Percentiles rank a stretch among this genome's conserved stretches.
Evolutionary conservation across 208 protist species (phyloP).

Genomic region (Trypanosoma conorhini): DNA sequence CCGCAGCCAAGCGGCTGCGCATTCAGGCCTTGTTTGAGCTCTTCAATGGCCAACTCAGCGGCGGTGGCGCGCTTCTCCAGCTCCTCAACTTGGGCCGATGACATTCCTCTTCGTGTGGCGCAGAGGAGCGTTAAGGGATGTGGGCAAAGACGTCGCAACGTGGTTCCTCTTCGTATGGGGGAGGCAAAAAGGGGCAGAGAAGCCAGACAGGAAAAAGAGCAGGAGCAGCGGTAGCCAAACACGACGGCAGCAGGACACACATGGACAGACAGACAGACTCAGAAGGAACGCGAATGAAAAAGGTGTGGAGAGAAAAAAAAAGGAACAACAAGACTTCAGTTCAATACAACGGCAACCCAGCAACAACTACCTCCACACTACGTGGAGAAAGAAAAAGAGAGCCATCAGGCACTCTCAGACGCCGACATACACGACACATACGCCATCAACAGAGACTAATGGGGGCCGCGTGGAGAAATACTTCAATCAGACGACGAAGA

Average conservation of each 20-base stretch:
- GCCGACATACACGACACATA: neutral
- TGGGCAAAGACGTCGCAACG: constrained; percentile 16
- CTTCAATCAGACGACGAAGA: too few species aligned
- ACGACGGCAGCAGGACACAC: neutral
- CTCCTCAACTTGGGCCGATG: constrained; percentile 19
- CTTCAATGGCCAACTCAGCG: constrained; percentile 49
- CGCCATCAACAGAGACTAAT: too few species aligned
- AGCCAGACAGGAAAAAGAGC: constrained; percentile 7
- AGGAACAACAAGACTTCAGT: constrained; percentile 4
- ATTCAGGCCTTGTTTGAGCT: constrained; percentile 37
- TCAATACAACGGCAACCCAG: neutral
- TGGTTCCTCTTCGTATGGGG: constrained; percentile 4
- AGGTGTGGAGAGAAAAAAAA: neutral
- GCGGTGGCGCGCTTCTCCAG: constrained; percentile 61
- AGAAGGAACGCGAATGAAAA: neutral
- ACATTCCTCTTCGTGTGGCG: constrained; percentile 14
- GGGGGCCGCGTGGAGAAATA: too few species aligned
- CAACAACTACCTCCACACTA: constrained; percentile 2
- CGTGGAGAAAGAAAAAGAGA: constrained; percentile 23
- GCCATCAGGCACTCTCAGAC: neutral
- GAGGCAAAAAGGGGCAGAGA: neutral
- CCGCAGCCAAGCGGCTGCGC: neutral
- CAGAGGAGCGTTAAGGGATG: neutral
- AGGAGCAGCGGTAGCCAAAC: constrained; percentile 1
- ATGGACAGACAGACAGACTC: neutral